Evolutionary conservation across 352 stramenopile genomes (phyloP).

Genomic region (Phytophthora capsici): DNA sequence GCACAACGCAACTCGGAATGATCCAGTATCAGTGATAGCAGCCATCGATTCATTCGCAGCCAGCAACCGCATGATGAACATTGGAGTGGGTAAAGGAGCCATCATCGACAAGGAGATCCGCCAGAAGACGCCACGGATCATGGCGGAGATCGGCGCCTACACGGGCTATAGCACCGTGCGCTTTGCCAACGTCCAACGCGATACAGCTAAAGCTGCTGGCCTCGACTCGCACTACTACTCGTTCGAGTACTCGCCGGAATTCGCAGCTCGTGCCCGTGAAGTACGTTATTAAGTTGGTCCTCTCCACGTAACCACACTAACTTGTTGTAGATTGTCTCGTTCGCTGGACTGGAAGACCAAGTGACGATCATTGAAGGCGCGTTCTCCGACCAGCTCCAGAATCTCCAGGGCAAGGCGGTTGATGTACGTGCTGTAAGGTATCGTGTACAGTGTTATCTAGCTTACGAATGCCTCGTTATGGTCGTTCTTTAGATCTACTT

Average conservation of each 20-base stretch:
- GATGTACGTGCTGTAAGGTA: too few relatives aligned
- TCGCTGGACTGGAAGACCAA: background rate
- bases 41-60: conserved; percentile 29
- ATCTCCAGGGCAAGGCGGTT: background rate
- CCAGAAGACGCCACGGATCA: conserved; percentile 23
- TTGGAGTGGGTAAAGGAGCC: conserved; percentile 22
- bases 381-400: background rate
- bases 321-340: background rate
- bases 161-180: conserved; percentile 35
- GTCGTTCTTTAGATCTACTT: conserved; percentile 34
- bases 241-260: conserved; percentile 33
- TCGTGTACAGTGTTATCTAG: too few relatives aligned
- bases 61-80: conserved; percentile 35
- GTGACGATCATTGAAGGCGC: background rate
- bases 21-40: conserved; percentile 20
- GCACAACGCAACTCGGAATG: conserved; percentile 21
- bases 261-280: conserved; percentile 19
- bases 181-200: conserved; percentile 21
- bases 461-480: background rate
- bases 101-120: conserved; percentile 29
- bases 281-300: conserved; percentile 1
- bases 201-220: conserved; percentile 15
- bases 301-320: too few relatives aligned
- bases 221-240: conserved; percentile 35
- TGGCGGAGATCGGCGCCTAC: conserved; percentile 34